Base-by-base conservation (phyloP, 805 yeast genomes). In the Kodamaea hsintzibuensis region DNA sequence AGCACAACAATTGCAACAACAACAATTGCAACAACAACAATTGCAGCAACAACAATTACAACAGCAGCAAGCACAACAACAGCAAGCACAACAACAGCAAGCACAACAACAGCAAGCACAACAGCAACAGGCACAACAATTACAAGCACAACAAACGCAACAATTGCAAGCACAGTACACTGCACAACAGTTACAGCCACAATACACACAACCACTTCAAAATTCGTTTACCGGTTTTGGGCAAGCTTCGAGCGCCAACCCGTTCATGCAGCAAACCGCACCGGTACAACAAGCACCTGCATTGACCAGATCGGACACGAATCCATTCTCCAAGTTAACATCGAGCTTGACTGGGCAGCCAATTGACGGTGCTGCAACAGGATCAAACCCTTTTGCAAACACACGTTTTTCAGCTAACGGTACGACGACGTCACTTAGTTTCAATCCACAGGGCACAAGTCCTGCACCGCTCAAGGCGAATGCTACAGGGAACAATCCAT, bases 401-500 rank as follows among this genome's bases (percentile, higher is more conserved):
- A 63, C 76, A 0, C 65, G 78, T 27, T 72, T 77, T 58, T 65
- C 77, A 3, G 57, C 60, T 18, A 60, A 55, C 3, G 63, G 74
- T 49, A 56, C 58, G 33, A 71, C 77, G 18, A 69, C 75, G 13
- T 70, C 76, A 22, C 62, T 71, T 39, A 51, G 67, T 19, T 63
- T 68, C 60, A 59, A 60, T 37, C 7, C 25, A 12, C 50, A 57
- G 55, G 53, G 53, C 55, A 52, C 52, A 12, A 55, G 62, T 4
- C 60, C 67, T 2, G 64, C 67, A 18, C 66, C 78, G 2, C 70
- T 56, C 49, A 49, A 52, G 39, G 54, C 58, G 1, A 55, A 71
- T 44, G 61, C 77, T 1, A 83, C 87, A 0, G 88, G 87, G 1
- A 72, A 78, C 33, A 86, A 86, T 61, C 91, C 91, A 30, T 86